phyloP scores from a whole-genome alignment of 2,329 filamentous ascomycete species.

The Alternaria burnsii region DNA sequence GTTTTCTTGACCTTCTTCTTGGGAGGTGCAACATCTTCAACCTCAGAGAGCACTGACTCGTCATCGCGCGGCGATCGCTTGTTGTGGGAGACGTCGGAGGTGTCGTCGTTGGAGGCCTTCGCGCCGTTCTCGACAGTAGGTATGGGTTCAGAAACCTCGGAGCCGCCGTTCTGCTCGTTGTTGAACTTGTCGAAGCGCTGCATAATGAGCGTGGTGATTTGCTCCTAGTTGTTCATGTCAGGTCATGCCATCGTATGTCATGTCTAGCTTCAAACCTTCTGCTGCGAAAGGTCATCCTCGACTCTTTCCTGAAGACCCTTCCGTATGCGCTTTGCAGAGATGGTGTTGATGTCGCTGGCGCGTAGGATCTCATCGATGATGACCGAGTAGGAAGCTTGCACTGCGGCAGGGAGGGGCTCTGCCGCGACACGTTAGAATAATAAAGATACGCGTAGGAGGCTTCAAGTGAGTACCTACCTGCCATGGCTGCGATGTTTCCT shows the following conservation, averaged over 20 bases:
- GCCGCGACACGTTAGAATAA: constrained; percentile 22
- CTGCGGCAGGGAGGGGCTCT: constrained; percentile 56
- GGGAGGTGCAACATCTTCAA: constrained; percentile 52
- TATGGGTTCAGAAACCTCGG: constrained; percentile 49
- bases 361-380: constrained; percentile 71
- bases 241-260: constrained; percentile 2
- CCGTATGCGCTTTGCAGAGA: constrained; percentile 72
- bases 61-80: constrained; percentile 55
- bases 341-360: constrained; percentile 68
- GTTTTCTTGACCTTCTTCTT: constrained; percentile 70
- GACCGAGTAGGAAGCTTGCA: constrained; percentile 60
- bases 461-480: constrained; percentile 32
- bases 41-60: constrained; percentile 54
- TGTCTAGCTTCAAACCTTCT: constrained; percentile 62
- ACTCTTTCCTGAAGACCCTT: constrained; percentile 68
- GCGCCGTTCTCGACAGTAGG: constrained; percentile 50
- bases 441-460: constrained; percentile 6
- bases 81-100: constrained; percentile 40
- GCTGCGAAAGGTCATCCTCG: constrained; percentile 67
- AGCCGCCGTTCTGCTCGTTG: constrained; percentile 40
- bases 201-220: constrained; percentile 59
- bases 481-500: constrained; percentile 35
- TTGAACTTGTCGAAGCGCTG: constrained; percentile 60
- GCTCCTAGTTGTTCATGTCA: constrained; percentile 47
- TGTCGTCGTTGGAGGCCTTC: constrained; percentile 30